phyloP scores from a whole-genome alignment of 2,329 filamentous ascomycete species.

The Aschersonia sp. region DNA sequence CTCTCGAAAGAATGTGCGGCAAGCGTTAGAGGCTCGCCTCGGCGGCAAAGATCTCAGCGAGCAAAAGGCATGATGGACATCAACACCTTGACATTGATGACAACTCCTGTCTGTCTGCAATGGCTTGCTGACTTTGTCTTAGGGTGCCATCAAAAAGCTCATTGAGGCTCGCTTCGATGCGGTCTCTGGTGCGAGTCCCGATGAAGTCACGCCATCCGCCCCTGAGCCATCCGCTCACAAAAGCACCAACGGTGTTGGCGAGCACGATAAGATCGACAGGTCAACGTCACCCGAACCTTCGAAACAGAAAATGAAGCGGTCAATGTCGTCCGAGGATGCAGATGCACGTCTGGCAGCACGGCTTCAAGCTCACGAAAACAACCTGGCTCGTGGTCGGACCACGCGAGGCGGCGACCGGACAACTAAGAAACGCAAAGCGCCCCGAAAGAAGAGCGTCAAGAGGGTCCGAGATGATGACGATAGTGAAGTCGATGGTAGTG shows the following conservation, averaged over 20 bases:
- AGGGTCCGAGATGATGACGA: constrained; percentile 69
- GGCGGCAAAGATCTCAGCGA: constrained; percentile 42
- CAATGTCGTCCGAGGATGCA: constrained; percentile 48
- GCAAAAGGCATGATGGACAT: constrained; percentile 33
- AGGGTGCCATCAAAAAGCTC: constrained; percentile 57
- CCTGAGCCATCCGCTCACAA: constrained; percentile 18
- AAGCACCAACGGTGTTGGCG: constrained; percentile 20
- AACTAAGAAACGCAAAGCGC: constrained; percentile 51
- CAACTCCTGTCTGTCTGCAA: background rate
- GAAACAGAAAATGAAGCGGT: constrained; percentile 55
- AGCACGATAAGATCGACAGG: constrained; percentile 30
- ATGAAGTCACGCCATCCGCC: constrained; percentile 23
- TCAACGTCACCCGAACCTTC: constrained; percentile 30
- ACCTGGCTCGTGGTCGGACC: constrained; percentile 47
- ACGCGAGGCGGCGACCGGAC: constrained; percentile 58
- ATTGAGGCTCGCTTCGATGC: constrained; percentile 65
- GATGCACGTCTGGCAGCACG: constrained; percentile 80
- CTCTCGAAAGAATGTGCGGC: constrained; percentile 47
- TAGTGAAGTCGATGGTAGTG: constrained; percentile 56
- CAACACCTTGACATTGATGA: background rate
- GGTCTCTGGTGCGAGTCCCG: constrained; percentile 38
- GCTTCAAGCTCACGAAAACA: constrained; percentile 86
- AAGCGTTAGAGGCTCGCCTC: constrained; percentile 37
- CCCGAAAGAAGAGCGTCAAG: constrained; percentile 60
- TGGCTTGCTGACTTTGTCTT: background rate